phyloP scores from a whole-genome alignment of 2,329 filamentous ascomycete genomes.

The Microthyrium microscopicum region DNA sequence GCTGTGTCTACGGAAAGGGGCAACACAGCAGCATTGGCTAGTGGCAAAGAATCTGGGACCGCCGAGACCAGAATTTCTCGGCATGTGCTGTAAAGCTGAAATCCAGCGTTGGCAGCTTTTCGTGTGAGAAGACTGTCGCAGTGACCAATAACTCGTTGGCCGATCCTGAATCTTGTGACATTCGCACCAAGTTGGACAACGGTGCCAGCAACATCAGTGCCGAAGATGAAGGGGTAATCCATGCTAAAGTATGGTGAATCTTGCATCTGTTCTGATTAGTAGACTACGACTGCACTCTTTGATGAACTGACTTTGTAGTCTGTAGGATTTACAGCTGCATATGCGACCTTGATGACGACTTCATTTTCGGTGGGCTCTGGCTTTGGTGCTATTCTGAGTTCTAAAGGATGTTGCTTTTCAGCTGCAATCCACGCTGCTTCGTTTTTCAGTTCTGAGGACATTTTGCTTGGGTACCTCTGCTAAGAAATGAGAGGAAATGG shows the following conservation, averaged over 20 bases:
- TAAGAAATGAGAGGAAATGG: no score
- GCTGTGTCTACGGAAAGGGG: conserved; percentile 29
- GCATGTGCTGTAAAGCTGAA: conserved; percentile 19
- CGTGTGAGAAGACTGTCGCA: conserved; percentile 10
- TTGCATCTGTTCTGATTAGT: neutral
- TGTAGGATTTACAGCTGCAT: neutral
- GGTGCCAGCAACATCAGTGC: conserved; percentile 21
- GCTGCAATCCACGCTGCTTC: neutral
- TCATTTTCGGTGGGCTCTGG: neutral
- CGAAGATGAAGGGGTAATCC: conserved; percentile 19
- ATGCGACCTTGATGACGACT: conserved; percentile 2
- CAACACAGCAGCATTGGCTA: conserved; percentile 23
- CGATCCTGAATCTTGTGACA: conserved; percentile 10
- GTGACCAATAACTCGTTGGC: neutral
- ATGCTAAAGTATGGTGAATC: conserved; percentile 12
- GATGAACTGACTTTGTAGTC: neutral
- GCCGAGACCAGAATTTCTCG: conserved; percentile 18
- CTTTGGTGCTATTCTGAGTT: neutral
- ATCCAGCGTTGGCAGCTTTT: conserved; percentile 12
- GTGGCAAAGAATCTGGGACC: conserved; percentile 23
- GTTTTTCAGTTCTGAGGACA: neutral
- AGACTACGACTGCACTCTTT: neutral
- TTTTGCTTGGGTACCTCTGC: no score
- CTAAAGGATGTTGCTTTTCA: neutral
- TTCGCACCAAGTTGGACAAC: conserved; percentile 18